A percentile compares a stretch with the other conserved stretches of the same genome.
Evolutionary conservation across 73 alveolate species (phyloP).

Genomic region (Vitrella brassicaformis): DNA sequence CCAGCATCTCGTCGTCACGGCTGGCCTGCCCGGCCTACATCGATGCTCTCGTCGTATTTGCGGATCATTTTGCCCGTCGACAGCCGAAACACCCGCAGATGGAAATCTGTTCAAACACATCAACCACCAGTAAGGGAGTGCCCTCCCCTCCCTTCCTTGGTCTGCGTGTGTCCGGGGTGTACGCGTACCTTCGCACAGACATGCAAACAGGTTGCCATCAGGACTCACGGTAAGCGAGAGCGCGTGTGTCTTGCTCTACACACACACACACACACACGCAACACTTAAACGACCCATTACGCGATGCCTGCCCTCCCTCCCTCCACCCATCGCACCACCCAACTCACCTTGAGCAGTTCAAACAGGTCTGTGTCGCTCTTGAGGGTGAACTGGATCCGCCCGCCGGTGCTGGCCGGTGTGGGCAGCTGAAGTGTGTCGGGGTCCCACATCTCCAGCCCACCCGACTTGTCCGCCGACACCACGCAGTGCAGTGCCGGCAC

Average conservation of each 20-base stretch:
- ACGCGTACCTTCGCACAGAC: not conserved
- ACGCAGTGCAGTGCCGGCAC: slow-evolving; percentile 44
- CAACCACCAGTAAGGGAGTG: too few relatives aligned
- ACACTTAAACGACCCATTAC: not conserved
- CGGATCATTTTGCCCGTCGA: slow-evolving; percentile 17
- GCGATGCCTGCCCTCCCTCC: not conserved
- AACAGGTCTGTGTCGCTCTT: slow-evolving; percentile 62
- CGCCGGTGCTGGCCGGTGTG: slow-evolving; percentile 29
- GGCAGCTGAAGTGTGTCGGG: slow-evolving; percentile 48
- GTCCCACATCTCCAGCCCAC: slow-evolving; percentile 69
- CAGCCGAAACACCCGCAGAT: slow-evolving; percentile 18
- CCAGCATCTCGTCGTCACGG: not conserved
- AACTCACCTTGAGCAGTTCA: not conserved
- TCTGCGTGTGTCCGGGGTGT: not conserved
- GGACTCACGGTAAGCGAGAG: slow-evolving; percentile 42
- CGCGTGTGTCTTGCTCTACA: slow-evolving; percentile 26
- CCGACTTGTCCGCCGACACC: slow-evolving; percentile 58
- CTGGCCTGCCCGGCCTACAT: not conserved
- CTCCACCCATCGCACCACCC: not conserved
- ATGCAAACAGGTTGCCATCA: slow-evolving; percentile 41
- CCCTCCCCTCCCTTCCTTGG: not conserved
- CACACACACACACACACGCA: not conserved
- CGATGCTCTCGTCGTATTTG: not conserved
- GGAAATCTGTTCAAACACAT: slow-evolving; percentile 17
- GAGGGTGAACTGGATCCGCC: slow-evolving; percentile 48